Percentiles rank a stretch among this genome's conserved stretches.
phyloP scores from a whole-genome alignment of 176 grass and related monocot genomes.

The Aegilops tauschii region DNA sequence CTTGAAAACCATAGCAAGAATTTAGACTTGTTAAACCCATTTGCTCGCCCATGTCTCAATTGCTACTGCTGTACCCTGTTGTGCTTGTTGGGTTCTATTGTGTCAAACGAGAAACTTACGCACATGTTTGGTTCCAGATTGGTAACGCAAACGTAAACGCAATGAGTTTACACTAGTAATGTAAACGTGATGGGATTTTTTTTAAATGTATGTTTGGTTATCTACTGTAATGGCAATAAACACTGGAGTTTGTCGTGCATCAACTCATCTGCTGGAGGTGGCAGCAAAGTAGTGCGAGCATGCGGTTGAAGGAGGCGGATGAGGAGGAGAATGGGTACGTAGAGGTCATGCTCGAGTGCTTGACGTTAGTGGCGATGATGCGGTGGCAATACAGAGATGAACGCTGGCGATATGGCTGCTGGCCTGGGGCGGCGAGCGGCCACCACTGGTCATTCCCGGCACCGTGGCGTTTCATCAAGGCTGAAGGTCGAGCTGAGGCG shows the following conservation, averaged over 20 bases:
- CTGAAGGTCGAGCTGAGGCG: constrained; percentile 54
- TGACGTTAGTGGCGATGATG: constrained; percentile 42
- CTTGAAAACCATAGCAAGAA: not conserved
- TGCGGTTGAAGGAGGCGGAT: constrained; percentile 65
- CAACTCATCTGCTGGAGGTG: no score
- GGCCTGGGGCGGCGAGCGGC: not conserved
- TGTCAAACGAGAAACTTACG: not conserved
- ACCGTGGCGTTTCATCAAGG: constrained; percentile 49
- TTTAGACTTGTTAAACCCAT: not conserved
- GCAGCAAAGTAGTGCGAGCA: not conserved
- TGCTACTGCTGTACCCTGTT: not conserved
- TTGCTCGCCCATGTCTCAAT: not conserved
- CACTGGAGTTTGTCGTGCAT: no score
- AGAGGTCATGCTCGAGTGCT: constrained; percentile 53
- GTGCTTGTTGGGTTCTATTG: not conserved
- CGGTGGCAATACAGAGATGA: constrained; percentile 45
- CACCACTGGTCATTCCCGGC: no score
- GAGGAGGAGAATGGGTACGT: constrained; percentile 53
- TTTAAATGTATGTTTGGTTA: no score
- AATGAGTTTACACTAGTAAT: no score
- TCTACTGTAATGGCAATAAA: no score
- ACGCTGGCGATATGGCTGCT: constrained; percentile 22
- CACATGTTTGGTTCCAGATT: no score
- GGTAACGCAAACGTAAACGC: no score
- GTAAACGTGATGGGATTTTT: no score